These are phyloP conservation scores for Teratosphaeria epicoccoides DNA, from an alignment of 2,329 filamentous ascomycete genomes.

Conservation along the genomic window DNA sequence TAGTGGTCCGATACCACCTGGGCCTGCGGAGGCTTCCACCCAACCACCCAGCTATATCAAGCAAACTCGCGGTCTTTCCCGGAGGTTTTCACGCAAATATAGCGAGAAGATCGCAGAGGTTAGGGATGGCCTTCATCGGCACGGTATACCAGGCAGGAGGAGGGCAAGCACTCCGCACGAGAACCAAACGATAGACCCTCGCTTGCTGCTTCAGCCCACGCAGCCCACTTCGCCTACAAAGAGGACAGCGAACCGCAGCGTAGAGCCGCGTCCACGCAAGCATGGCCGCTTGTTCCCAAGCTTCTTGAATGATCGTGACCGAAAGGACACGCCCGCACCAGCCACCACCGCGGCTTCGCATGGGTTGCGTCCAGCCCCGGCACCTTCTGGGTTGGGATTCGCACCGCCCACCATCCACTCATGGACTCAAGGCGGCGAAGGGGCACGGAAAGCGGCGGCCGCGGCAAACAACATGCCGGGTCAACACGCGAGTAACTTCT, in stretches of 20 bases:
- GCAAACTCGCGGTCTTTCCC: conserved; percentile 2
- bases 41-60: not conserved
- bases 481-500: not conserved
- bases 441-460: conserved; percentile 22
- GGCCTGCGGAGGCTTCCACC: not conserved
- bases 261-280: conserved; percentile 20
- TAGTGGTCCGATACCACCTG: not conserved
- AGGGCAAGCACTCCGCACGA: conserved; percentile 18
- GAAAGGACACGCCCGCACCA: conserved; percentile 26
- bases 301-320: conserved; percentile 11
- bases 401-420: not conserved
- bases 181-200: not conserved
- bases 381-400: not conserved
- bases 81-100: conserved; percentile 6
- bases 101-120: conserved; percentile 6
- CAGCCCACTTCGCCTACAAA: conserved; percentile 21
- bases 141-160: conserved; percentile 8
- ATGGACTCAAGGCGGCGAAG: conserved; percentile 17
- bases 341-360: conserved; percentile 8
- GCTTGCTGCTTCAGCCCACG: not conserved
- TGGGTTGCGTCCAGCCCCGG: conserved; percentile 10
- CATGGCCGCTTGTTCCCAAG: conserved; percentile 7
- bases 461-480: conserved; percentile 9
- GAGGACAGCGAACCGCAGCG: conserved; percentile 14
- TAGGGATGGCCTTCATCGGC: conserved; percentile 4